These are phyloP conservation scores for Closterium sp. DNA, from an alignment of 139 green algal genomes.

Conservation along the genomic window DNA sequence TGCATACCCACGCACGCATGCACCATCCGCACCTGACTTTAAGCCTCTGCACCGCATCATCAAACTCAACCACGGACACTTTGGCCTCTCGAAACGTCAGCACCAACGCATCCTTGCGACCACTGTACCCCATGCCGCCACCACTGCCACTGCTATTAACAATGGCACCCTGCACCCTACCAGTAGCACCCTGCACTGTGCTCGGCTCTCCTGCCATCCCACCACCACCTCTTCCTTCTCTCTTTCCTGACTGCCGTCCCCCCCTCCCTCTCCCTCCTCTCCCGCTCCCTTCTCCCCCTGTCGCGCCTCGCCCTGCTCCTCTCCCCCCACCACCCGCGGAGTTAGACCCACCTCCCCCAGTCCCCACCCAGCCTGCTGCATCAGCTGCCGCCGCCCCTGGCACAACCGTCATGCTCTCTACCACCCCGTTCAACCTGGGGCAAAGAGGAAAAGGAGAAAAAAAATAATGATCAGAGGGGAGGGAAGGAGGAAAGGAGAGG, in stretches of 20 bases:
- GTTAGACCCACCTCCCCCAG: neutral
- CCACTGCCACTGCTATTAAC: neutral
- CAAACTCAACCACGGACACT: conserved; percentile 82
- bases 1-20: too few species aligned
- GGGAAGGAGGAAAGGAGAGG: neutral
- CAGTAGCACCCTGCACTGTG: neutral
- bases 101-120: conserved; percentile 64
- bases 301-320: neutral
- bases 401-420: conserved; percentile 45
- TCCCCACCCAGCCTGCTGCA: neutral
- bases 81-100: conserved; percentile 87
- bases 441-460: neutral
- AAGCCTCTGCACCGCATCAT: conserved; percentile 59
- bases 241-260: neutral
- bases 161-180: neutral
- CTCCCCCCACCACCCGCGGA: neutral
- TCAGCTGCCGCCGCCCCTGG: conserved; percentile 18
- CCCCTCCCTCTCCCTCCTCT: conserved; percentile 59
- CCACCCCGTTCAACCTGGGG: conserved; percentile 39
- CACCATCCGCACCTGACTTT: conserved; percentile 46
- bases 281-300: neutral
- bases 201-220: neutral
- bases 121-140: conserved; percentile 4
- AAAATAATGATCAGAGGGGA: too few species aligned
- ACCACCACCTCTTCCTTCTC: neutral